Evolutionary conservation across 208 protist species (phyloP), one percentile per base, ranked within the genome.

Genomic region (Trypanosoma scelopori): DNA sequence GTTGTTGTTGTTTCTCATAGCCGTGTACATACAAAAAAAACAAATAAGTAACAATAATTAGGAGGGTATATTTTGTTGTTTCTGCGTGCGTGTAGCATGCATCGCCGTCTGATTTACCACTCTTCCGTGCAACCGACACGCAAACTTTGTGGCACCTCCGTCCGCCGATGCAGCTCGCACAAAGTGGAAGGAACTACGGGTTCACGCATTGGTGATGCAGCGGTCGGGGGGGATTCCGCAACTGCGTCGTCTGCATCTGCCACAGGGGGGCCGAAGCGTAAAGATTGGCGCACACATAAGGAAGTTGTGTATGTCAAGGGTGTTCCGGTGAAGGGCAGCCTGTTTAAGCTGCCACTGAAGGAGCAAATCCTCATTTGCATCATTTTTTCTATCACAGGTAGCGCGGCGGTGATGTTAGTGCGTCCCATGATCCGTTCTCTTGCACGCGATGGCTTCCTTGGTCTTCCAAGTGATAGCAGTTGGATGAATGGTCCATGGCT

Each of bases 401-500:
- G 70, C 5, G 78, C 67, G 20, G 82, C 88, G 1, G 85, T 91
- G 7, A 78, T 81, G 56, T 52, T 92, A 37, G 85, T 94, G 27
- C 80, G 84, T 0, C 88, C 88, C 25, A 64, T 89, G 48, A 91
- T 94, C 48, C 83, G 77, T 30, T 79, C 84, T 52, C 76, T 90
- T 27, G 82, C 81, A 52, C 65, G 79, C 55, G 71, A 92, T 59
- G 85, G 85, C 27, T 94, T 94, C 51, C 71, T 94, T 13, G 88
- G 88, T 0, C 74, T 94, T 25, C 81, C 85, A 1, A 81, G 87
- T 27, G 74, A 92, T 39, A 78, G 81, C 9, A 74, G 88, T 0
- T 94, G 82, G 83, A 52, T 61, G 50, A 89, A 89, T 48, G 88
- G 88, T 1, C 88, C 88, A 47, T 94, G 88, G 88, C 79, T 92